phyloP scores from a whole-genome alignment of 192 early-diverging fungal genomes.

The Backusella circina region DNA sequence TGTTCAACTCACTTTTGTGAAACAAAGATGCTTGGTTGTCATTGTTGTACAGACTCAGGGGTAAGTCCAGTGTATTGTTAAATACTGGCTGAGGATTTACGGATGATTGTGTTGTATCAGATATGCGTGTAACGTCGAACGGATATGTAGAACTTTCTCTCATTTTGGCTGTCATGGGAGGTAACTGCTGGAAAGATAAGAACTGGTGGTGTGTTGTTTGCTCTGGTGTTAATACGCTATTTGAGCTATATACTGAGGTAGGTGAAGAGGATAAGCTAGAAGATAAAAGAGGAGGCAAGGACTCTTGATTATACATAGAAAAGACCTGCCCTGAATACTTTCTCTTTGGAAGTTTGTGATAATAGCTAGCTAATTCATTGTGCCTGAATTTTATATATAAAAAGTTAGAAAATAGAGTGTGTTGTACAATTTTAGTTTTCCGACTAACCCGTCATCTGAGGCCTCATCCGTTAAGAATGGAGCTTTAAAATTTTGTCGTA shows the following conservation, averaged over 20 bases:
- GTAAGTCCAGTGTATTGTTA: neutral
- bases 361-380: neutral
- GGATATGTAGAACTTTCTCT: slow-evolving; percentile 5
- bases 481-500: slow-evolving; percentile 52
- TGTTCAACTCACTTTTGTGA: neutral
- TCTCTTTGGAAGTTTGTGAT: neutral
- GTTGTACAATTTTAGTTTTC: neutral
- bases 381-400: neutral
- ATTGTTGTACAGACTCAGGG: neutral
- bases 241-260: neutral
- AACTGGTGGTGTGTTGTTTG: neutral
- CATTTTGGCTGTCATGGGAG: neutral
- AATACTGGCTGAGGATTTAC: neutral
- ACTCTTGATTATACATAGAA: neutral
- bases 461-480: slow-evolving; percentile 27
- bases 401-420: neutral
- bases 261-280: neutral
- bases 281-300: neutral
- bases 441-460: slow-evolving; percentile 7
- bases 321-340: neutral
- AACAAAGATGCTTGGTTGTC: neutral
- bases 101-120: neutral
- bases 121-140: neutral
- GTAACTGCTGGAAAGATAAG: neutral
- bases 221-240: neutral